Conservation (phyloP, 129 eudicot species). For the Logfia minima region DNA sequence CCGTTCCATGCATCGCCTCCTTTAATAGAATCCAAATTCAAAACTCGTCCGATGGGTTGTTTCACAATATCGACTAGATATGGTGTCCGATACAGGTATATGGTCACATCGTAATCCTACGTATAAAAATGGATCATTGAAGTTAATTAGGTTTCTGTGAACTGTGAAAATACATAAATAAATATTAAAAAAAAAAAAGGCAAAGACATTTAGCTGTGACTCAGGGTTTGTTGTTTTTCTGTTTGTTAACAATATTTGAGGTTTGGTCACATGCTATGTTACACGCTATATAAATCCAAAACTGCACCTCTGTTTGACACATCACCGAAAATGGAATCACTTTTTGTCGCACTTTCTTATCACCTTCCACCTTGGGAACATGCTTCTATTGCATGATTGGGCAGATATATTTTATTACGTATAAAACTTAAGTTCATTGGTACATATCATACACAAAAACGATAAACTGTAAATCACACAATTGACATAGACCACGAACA, state of each 20-base stretch:
- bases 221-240: slow-evolving; percentile 31
- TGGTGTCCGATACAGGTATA: slow-evolving; percentile 58
- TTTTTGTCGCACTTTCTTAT: slow-evolving; percentile 29
- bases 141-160: background rate
- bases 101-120: slow-evolving; percentile 71
- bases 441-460: background rate
- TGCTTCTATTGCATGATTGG: background rate
- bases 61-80: slow-evolving; percentile 69
- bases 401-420: background rate
- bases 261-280: slow-evolving; percentile 40
- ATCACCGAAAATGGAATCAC: slow-evolving; percentile 30
- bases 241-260: slow-evolving; percentile 34
- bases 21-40: slow-evolving; percentile 58
- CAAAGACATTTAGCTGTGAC: background rate
- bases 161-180: slow-evolving; percentile 1
- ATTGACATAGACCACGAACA: too few species aligned
- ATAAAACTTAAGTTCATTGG: background rate
- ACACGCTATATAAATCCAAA: slow-evolving; percentile 30
- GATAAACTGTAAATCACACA: background rate
- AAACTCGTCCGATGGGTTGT: slow-evolving; percentile 54
- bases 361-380: slow-evolving; percentile 39
- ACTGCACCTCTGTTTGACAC: slow-evolving; percentile 31
- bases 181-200: background rate
- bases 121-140: background rate
- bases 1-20: slow-evolving; percentile 71